A percentile compares a stretch with the other conserved stretches of the same genome.
These are phyloP conservation scores for Cutaneotrichosporon cutaneum DNA, from an alignment of 1,284 basidiomycete species.

Conservation along the genomic window DNA sequence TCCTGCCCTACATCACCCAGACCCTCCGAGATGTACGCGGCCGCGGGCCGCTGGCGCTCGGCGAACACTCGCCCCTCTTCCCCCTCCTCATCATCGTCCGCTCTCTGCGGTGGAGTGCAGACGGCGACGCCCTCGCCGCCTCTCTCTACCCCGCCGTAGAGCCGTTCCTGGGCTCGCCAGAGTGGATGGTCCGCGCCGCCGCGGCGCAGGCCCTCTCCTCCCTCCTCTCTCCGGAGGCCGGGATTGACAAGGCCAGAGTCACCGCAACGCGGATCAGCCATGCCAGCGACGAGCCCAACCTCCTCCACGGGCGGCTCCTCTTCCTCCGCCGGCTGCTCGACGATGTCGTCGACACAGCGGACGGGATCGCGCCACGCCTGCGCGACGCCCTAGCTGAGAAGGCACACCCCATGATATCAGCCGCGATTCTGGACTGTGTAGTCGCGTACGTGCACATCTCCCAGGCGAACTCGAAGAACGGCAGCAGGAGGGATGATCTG, in stretches of 20 bases:
- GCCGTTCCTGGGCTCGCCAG: conserved; percentile 33
- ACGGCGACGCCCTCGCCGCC: conserved; percentile 29
- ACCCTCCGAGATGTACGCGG: conserved; percentile 20
- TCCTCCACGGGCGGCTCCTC: conserved; percentile 38
- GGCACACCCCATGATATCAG: conserved; percentile 14
- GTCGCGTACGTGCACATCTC: conserved; percentile 16
- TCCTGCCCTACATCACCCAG: conserved; percentile 38
- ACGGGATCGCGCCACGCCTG: conserved; percentile 11
- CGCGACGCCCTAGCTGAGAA: conserved; percentile 12
- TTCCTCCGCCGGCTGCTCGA: conserved; percentile 34
- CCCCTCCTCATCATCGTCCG: conserved; percentile 49
- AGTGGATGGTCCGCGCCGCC: conserved; percentile 47
- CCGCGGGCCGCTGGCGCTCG: conserved; percentile 9
- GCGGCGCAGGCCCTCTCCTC: conserved; percentile 48
- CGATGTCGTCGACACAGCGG: conserved; percentile 35
- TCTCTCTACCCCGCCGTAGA: conserved; percentile 26
- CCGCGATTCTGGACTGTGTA: conserved; percentile 25
- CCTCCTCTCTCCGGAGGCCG: conserved; percentile 31
- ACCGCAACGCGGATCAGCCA: conserved; percentile 15
- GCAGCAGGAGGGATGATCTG: not conserved
- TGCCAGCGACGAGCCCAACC: conserved; percentile 28
- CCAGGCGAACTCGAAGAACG: not conserved
- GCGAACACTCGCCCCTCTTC: conserved; percentile 45
- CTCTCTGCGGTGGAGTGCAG: conserved; percentile 38
- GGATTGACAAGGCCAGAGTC: conserved; percentile 26